phyloP scores from a whole-genome alignment of 495 filamentous ascomycete genomes.

The Schizothecium vesticola region DNA sequence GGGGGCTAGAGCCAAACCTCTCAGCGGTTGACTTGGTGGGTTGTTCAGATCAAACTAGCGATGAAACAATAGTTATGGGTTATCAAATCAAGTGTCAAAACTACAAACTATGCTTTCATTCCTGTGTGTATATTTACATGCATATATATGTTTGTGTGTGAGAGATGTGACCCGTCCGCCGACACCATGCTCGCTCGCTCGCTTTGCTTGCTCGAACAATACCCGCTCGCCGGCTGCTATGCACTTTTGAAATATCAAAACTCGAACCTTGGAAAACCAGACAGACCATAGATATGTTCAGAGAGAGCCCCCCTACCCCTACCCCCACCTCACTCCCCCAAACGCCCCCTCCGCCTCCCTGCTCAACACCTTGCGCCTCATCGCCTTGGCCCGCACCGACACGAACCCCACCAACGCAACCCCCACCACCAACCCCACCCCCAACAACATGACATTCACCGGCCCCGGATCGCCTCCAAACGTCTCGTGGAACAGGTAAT shows the following conservation, averaged over 20 bases:
- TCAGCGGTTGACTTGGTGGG: no score
- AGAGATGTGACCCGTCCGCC: not conserved
- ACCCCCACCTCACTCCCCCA: constrained; percentile 11
- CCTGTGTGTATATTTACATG: not conserved
- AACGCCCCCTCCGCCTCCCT: constrained; percentile 35
- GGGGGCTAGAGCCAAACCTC: no score
- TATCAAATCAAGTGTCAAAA: not conserved
- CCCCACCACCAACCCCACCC: constrained; percentile 55
- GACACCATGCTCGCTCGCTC: not conserved
- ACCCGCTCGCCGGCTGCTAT: not conserved
- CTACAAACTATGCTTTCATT: not conserved
- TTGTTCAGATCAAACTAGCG: not conserved
- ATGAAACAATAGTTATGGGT: not conserved
- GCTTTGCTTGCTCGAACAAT: not conserved
- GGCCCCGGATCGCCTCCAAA: constrained; percentile 71
- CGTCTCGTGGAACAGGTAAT: constrained; percentile 67
- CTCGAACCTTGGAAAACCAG: not conserved
- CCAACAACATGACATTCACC: constrained; percentile 67
- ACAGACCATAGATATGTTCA: not conserved
- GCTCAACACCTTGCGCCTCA: constrained; percentile 33
- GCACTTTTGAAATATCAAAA: not conserved
- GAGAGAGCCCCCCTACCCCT: not conserved
- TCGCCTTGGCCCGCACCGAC: constrained; percentile 20
- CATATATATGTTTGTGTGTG: not conserved
- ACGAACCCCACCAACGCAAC: constrained; percentile 57